These are phyloP conservation scores for Fusarium luffae DNA, from an alignment of 2,329 filamentous ascomycete species.

Conservation along the genomic window DNA sequence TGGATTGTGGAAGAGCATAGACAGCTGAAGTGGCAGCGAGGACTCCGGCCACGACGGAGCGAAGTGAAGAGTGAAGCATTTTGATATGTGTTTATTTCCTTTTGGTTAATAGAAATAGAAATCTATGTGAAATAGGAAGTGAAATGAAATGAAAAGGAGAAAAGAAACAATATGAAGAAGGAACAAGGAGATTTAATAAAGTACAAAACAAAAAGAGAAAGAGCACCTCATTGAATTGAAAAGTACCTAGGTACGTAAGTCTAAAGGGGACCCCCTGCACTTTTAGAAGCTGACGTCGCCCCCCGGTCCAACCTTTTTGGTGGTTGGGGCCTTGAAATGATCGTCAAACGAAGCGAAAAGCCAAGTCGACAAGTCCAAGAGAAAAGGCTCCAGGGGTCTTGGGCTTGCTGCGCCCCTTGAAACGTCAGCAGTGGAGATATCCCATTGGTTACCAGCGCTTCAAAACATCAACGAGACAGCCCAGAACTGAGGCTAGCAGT, in stretches of 20 bases:
- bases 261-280: constrained; percentile 31
- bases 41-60: constrained; percentile 34
- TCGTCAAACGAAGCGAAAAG: constrained; percentile 28
- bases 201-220: constrained; percentile 29
- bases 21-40: constrained; percentile 39
- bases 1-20: constrained; percentile 43
- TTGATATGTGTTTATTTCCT: constrained; percentile 4
- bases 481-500: constrained; percentile 18
- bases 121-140: neutral
- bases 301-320: constrained; percentile 37
- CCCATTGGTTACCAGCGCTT: constrained; percentile 13
- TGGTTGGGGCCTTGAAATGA: constrained; percentile 22
- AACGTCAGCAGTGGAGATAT: constrained; percentile 44
- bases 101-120: neutral
- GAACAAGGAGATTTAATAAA: constrained; percentile 19
- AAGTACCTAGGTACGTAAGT: constrained; percentile 6
- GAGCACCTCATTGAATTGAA: constrained; percentile 2
- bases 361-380: constrained; percentile 11
- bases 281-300: constrained; percentile 43
- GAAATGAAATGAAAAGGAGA: neutral
- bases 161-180: constrained; percentile 12
- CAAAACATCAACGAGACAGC: constrained; percentile 30
- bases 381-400: neutral
- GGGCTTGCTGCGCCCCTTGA: constrained; percentile 42
- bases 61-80: constrained; percentile 42